Conservation (phyloP, 495 filamentous ascomycete species). For the Penicillium steckii region DNA sequence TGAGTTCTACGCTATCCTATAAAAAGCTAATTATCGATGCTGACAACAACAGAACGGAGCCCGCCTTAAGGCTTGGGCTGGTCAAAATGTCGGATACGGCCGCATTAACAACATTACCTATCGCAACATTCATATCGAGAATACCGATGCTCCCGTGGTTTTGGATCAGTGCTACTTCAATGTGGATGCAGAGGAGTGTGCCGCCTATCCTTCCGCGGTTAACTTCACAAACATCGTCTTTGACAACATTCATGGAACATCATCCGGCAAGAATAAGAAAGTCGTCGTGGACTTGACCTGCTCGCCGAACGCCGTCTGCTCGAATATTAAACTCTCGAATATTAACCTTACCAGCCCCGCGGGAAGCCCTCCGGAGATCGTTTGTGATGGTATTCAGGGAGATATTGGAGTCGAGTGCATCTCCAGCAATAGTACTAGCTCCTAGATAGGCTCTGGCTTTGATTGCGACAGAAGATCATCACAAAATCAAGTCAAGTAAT, state of each 20-base stretch:
- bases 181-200: conserved; percentile 48
- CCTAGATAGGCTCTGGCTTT: neutral
- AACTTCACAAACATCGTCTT: conserved; percentile 56
- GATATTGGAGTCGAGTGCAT: conserved; percentile 48
- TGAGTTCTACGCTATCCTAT: conserved; percentile 6
- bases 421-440: neutral
- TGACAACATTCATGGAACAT: conserved; percentile 54
- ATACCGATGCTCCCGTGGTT: conserved; percentile 53
- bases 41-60: conserved; percentile 45
- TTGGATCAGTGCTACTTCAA: conserved; percentile 60
- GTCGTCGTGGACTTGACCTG: conserved; percentile 52
- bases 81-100: conserved; percentile 52
- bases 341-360: conserved; percentile 51
- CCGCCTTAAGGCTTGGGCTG: conserved; percentile 56
- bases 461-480: neutral
- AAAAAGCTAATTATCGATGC: neutral
- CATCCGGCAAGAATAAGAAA: conserved; percentile 47
- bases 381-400: conserved; percentile 53
- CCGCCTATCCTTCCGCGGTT: conserved; percentile 48
- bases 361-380: conserved; percentile 42
- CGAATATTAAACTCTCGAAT: conserved; percentile 47
- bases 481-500: too few species aligned
- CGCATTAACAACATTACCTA: conserved; percentile 60
- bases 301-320: conserved; percentile 53
- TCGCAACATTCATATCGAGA: conserved; percentile 54